Evolutionary conservation across 148 eudicot species (phyloP).

Genomic region (Arctostaphylos glauca): DNA sequence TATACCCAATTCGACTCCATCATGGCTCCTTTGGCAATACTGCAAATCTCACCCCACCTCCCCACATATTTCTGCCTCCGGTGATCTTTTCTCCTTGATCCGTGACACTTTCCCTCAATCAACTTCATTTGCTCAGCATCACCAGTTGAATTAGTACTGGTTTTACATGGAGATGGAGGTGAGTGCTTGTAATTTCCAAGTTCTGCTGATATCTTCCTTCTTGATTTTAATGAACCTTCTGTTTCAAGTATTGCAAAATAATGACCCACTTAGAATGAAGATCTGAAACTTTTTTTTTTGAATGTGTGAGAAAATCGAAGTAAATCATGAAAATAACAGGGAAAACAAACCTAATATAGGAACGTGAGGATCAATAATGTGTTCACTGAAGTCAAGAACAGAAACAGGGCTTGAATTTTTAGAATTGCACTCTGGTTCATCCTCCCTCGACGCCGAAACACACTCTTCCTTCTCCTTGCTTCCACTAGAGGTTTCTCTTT

Average conservation of each 20-base stretch:
- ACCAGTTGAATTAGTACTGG: background rate
- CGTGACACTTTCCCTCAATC: slow-evolving; percentile 21
- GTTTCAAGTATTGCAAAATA: slow-evolving; percentile 12
- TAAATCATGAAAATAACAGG: background rate
- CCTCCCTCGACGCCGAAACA: slow-evolving; percentile 22
- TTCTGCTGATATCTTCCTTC: slow-evolving; percentile 36
- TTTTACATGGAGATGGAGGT: slow-evolving; percentile 13
- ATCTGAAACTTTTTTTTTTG: background rate
- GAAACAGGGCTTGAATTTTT: slow-evolving; percentile 81
- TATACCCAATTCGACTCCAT: slow-evolving; percentile 40
- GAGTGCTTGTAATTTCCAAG: slow-evolving; percentile 19
- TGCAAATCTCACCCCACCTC: slow-evolving; percentile 38
- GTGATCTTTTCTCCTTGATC: slow-evolving; percentile 25
- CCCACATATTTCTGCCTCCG: slow-evolving; percentile 29
- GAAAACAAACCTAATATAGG: slow-evolving; percentile 45
- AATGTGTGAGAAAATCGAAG: background rate
- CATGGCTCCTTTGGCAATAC: slow-evolving; percentile 47
- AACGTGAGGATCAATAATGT: slow-evolving; percentile 41
- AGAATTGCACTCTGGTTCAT: slow-evolving; percentile 42
- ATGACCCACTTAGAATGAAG: background rate
- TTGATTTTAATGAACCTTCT: slow-evolving; percentile 39
- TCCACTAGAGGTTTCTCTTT: slow-evolving; percentile 15
- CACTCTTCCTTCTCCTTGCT: background rate
- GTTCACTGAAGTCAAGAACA: slow-evolving; percentile 64
- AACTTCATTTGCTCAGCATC: slow-evolving; percentile 12